A percentile compares a stretch with the other conserved stretches of the same genome.
These are phyloP conservation scores for Ramularia endophylla DNA, from an alignment of 2,329 filamentous ascomycete genomes.

Conservation along the genomic window DNA sequence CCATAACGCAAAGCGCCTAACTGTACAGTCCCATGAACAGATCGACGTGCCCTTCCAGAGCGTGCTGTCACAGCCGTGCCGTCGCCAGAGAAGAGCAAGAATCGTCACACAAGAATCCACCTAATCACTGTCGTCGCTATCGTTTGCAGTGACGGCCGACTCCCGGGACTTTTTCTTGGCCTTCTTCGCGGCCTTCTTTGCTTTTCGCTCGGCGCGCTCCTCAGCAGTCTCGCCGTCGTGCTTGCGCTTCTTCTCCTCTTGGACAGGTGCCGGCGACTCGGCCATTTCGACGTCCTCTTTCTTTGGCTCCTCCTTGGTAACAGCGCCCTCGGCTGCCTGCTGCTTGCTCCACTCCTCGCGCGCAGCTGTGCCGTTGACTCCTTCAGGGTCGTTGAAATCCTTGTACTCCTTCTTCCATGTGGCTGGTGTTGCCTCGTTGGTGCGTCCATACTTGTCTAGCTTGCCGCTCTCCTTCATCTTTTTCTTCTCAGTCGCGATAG, in stretches of 20 bases:
- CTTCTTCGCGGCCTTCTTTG: constrained; percentile 78
- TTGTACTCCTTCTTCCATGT: constrained; percentile 93
- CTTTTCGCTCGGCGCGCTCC: constrained; percentile 44
- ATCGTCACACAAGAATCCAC: background rate
- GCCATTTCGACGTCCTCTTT: constrained; percentile 36
- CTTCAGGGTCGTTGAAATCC: constrained; percentile 62
- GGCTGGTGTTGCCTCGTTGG: constrained; percentile 87
- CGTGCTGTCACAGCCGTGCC: no score
- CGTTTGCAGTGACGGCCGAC: constrained; percentile 21
- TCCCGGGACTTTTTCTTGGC: constrained; percentile 60
- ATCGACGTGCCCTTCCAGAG: no score
- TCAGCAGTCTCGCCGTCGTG: constrained; percentile 42
- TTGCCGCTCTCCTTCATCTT: constrained; percentile 98
- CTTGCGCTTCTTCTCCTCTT: constrained; percentile 44
- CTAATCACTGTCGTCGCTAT: constrained; percentile 25
- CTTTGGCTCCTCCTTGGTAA: constrained; percentile 35
- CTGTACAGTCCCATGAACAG: no score
- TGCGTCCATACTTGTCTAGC: constrained; percentile 92
- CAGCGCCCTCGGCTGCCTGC: constrained; percentile 29
- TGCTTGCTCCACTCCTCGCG: constrained; percentile 19
- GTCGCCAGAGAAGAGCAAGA: no score
- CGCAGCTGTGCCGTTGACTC: constrained; percentile 19
- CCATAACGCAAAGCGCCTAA: no score
- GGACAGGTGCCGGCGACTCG: constrained; percentile 25
- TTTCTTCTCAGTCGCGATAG: constrained; percentile 95